phyloP scores from a whole-genome alignment of 176 grass and related monocot species.

The Avena eriantha region DNA sequence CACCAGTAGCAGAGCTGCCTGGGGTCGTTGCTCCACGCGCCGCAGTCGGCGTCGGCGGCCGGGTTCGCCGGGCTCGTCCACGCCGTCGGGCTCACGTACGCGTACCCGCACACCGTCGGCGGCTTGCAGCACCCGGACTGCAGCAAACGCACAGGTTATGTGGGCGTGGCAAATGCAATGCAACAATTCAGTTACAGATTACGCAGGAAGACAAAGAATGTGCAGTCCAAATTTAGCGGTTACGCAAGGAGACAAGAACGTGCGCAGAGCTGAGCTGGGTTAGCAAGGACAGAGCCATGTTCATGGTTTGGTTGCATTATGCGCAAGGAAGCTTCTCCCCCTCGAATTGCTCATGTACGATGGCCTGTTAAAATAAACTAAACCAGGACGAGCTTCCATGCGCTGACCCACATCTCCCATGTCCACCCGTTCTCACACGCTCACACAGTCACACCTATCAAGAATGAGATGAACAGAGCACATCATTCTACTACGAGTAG shows the following conservation, averaged over 20 bases:
- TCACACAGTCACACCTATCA: neutral
- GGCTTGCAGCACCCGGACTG: constrained; percentile 96
- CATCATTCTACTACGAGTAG: neutral
- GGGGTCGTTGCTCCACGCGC: constrained; percentile 79
- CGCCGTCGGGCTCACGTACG: constrained; percentile 73
- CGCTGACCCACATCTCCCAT: constrained; percentile 41
- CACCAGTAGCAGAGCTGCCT: constrained; percentile 80
- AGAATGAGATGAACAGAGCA: neutral
- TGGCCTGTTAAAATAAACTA: neutral
- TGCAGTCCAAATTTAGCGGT: neutral
- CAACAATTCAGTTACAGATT: neutral
- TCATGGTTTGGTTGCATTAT: neutral
- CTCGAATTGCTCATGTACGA: neutral
- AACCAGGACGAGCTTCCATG: neutral
- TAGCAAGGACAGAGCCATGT: neutral
- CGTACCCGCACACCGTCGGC: constrained; percentile 77
- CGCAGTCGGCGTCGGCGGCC: constrained; percentile 69
- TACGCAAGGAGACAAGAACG: constrained; percentile 21
- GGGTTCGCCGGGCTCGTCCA: constrained; percentile 75
- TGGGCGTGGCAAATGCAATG: neutral
- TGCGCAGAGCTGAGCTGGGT: neutral
- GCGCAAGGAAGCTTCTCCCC: neutral
- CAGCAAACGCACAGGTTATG: neutral
- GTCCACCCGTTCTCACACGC: neutral
- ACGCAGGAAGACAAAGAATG: too few relatives aligned